Evolutionary conservation across 345 rosid species (phyloP).

Genomic region (Eucalyptus paniculata): DNA sequence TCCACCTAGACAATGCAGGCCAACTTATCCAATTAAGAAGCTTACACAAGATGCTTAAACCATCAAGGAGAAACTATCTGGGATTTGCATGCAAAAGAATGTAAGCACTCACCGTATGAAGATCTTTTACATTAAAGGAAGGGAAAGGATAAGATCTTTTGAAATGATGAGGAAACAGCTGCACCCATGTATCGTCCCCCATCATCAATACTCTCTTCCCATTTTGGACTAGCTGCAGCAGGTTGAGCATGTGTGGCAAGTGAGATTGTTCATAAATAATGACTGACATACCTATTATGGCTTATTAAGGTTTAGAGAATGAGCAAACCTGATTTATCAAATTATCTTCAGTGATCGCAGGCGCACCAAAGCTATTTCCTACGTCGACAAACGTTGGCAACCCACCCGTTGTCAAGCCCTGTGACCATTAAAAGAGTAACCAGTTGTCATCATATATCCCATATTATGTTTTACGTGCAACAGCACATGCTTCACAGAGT

Average conservation of each 20-base stretch:
- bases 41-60: neutral
- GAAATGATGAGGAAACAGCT: constrained; percentile 84
- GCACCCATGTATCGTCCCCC: constrained; percentile 97
- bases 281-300: neutral
- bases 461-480: neutral
- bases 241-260: neutral
- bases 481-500: neutral
- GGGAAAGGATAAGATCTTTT: constrained; percentile 81
- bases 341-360: constrained; percentile 87
- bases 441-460: neutral
- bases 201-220: constrained; percentile 87
- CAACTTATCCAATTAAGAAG: neutral
- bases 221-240: constrained; percentile 44
- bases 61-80: neutral
- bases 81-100: neutral
- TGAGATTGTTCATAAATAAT: neutral
- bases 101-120: constrained; percentile 52
- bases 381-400: constrained; percentile 91
- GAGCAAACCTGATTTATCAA: constrained; percentile 56
- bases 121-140: constrained; percentile 90
- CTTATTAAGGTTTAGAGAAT: neutral
- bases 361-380: constrained; percentile 92
- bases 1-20: constrained; percentile 45
- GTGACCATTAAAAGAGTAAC: neutral
- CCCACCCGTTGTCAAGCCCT: constrained; percentile 96